Conservation (phyloP, 2,329 filamentous ascomycete species). For the Cladorrhinum sp. region DNA sequence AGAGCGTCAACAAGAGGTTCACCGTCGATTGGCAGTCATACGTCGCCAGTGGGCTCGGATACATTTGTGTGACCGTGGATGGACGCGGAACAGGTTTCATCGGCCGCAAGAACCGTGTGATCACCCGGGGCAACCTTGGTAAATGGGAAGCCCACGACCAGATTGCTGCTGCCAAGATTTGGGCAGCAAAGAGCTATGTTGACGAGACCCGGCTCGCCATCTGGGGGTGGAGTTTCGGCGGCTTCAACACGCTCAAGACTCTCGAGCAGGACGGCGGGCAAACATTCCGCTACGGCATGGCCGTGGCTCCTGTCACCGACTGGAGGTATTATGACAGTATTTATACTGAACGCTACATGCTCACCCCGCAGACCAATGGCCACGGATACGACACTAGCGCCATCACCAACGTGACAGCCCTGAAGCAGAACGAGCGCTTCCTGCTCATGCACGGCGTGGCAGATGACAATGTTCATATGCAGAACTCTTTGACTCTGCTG, state of each 20-base stretch:
- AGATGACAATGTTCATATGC: constrained; percentile 97
- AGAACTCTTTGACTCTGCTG: constrained; percentile 84
- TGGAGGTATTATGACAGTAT: constrained; percentile 95
- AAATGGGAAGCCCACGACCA: constrained; percentile 85
- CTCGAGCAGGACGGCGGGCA: constrained; percentile 84
- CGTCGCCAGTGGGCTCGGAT: constrained; percentile 78
- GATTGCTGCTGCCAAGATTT: constrained; percentile 83
- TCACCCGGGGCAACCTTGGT: constrained; percentile 80
- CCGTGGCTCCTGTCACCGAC: constrained; percentile 96
- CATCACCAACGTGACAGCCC: constrained; percentile 69
- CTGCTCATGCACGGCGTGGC: constrained; percentile 94
- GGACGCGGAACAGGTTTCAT: constrained; percentile 89
- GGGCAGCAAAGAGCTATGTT: constrained; percentile 77
- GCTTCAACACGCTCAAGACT: constrained; percentile 92
- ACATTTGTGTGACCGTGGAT: constrained; percentile 92
- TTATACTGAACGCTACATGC: constrained; percentile 97
- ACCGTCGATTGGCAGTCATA: constrained; percentile 86
- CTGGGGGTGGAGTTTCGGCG: constrained; percentile 98
- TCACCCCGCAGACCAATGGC: constrained; percentile 79
- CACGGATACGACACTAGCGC: constrained; percentile 72
- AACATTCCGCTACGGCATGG: constrained; percentile 96
- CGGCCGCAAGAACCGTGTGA: constrained; percentile 77
- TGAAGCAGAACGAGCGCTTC: constrained; percentile 78
- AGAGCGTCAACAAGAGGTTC: constrained; percentile 79
- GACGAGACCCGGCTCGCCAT: constrained; percentile 81